Conservation (phyloP, 2,329 filamentous ascomycete genomes). For the Penicillium griseofulvum region DNA sequence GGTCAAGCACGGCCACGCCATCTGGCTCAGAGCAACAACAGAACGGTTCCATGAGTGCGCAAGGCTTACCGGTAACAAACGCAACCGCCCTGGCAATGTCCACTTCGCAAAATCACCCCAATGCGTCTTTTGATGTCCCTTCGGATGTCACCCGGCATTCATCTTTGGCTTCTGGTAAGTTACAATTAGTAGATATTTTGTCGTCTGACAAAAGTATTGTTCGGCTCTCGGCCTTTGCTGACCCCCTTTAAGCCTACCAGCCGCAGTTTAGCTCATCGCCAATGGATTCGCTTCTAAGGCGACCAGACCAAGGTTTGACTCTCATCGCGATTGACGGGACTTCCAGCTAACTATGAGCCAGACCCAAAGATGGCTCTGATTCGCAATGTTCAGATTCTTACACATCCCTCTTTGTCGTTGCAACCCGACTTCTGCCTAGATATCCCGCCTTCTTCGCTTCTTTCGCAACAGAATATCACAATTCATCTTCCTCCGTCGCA, state of each 20-base stretch:
- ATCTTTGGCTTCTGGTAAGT: neutral
- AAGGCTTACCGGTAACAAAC: constrained; percentile 26
- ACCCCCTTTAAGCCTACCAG: constrained; percentile 11
- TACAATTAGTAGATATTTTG: neutral
- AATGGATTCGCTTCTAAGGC: constrained; percentile 44
- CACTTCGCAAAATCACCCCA: constrained; percentile 23
- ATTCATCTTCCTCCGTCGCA: constrained; percentile 67
- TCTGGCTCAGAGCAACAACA: constrained; percentile 29
- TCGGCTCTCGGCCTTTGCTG: neutral
- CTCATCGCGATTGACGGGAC: neutral
- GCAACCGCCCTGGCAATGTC: constrained; percentile 6
- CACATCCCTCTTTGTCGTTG: constrained; percentile 65
- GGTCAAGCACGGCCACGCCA: constrained; percentile 23
- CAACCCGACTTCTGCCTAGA: constrained; percentile 62
- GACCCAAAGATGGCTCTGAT: constrained; percentile 63
- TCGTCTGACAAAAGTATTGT: too few relatives aligned
- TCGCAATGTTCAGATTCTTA: constrained; percentile 62
- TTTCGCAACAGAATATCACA: constrained; percentile 70
- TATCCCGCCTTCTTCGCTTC: constrained; percentile 63
- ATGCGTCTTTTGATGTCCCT: neutral
- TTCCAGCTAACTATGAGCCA: constrained; percentile 26
- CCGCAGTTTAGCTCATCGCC: constrained; percentile 28
- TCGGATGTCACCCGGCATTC: neutral
- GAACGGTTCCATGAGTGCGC: constrained; percentile 10
- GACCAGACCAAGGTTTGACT: constrained; percentile 48